A percentile compares a stretch with the other conserved stretches of the same genome.
These are phyloP conservation scores for Linderniella brevidens DNA, from an alignment of 257 asterid genomes.

Conservation along the genomic window DNA sequence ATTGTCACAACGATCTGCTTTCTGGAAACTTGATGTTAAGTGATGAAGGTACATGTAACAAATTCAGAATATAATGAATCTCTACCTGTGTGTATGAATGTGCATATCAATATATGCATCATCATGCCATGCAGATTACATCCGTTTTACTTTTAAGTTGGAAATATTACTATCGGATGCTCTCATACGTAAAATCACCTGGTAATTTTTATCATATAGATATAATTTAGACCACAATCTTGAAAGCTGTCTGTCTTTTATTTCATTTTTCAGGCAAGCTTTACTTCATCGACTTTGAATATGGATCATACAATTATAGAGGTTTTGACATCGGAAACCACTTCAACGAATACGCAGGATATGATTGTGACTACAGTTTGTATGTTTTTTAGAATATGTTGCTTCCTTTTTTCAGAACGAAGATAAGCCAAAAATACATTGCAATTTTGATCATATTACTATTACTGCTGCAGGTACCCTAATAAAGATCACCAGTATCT, in stretches of 20 bases:
- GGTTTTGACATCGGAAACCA: slow-evolving; percentile 97
- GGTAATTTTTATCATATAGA: too few species aligned
- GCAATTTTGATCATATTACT: neutral
- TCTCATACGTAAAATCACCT: too few species aligned
- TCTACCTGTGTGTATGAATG: too few species aligned
- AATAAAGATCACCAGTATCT: slow-evolving; percentile 47
- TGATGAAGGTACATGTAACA: slow-evolving; percentile 47
- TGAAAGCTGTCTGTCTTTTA: too few species aligned
- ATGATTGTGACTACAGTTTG: slow-evolving; percentile 83
- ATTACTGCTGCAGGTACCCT: slow-evolving; percentile 50
- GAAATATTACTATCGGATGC: too few species aligned
- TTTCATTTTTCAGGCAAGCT: slow-evolving; percentile 7
- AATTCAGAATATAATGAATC: too few species aligned
- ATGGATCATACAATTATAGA: slow-evolving; percentile 80
- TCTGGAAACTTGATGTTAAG: slow-evolving; percentile 86
- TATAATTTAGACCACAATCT: too few species aligned
- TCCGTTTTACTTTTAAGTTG: too few species aligned
- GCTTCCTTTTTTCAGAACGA: slow-evolving; percentile 1
- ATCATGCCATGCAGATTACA: too few species aligned
- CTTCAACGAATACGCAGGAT: slow-evolving; percentile 97
- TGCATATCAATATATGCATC: too few species aligned
- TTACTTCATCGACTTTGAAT: slow-evolving; percentile 86
- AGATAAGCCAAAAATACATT: too few species aligned
- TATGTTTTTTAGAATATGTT: slow-evolving; percentile 30
- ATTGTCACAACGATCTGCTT: slow-evolving; percentile 73